Percentiles rank a stretch among this genome's conserved stretches.
phyloP scores from a whole-genome alignment of 805 yeast species.

The Allodekkera sacchari region DNA sequence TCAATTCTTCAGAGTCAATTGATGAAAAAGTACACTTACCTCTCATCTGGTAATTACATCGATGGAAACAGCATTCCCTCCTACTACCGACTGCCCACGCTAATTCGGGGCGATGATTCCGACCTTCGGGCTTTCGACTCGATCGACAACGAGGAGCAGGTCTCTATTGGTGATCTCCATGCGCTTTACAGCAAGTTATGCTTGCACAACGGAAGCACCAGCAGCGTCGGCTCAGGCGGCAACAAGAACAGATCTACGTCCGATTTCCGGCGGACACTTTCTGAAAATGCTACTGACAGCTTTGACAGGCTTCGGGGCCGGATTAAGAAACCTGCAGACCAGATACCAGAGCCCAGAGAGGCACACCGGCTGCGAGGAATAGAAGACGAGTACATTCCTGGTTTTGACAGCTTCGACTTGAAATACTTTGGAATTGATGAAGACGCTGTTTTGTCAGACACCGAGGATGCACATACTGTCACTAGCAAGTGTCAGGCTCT shows the following conservation, averaged over 20 bases:
- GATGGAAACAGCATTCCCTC: conserved; percentile 9
- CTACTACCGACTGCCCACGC: conserved; percentile 12
- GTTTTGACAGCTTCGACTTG: conserved; percentile 33
- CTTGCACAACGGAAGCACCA: too few relatives aligned
- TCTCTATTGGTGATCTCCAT: conserved; percentile 18
- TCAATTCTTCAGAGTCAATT: too few relatives aligned
- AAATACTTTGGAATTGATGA: conserved; percentile 13
- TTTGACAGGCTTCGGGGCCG: too few relatives aligned
- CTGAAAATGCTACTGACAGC: conserved; percentile 11
- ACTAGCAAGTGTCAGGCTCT: too few relatives aligned
- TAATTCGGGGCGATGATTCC: conserved; percentile 11
- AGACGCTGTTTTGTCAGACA: conserved; percentile 3
- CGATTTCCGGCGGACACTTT: too few relatives aligned
- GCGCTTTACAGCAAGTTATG: too few relatives aligned
- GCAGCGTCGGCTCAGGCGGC: too few relatives aligned
- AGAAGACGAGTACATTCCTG: conserved; percentile 74
- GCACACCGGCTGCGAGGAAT: conserved; percentile 43
- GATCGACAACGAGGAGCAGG: conserved; percentile 23
- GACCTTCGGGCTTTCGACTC: conserved; percentile 15
- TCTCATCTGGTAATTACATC: conserved; percentile 9
- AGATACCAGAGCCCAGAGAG: too few relatives aligned
- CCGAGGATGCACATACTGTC: conserved; percentile 7
- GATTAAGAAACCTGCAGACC: too few relatives aligned
- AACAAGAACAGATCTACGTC: too few relatives aligned
- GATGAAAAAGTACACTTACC: conserved; percentile 7